A percentile compares a stretch with the other conserved stretches of the same genome.
Conservation (phyloP, 805 yeast genomes). For the Zygosaccharomyces pseudorouxii region DNA sequence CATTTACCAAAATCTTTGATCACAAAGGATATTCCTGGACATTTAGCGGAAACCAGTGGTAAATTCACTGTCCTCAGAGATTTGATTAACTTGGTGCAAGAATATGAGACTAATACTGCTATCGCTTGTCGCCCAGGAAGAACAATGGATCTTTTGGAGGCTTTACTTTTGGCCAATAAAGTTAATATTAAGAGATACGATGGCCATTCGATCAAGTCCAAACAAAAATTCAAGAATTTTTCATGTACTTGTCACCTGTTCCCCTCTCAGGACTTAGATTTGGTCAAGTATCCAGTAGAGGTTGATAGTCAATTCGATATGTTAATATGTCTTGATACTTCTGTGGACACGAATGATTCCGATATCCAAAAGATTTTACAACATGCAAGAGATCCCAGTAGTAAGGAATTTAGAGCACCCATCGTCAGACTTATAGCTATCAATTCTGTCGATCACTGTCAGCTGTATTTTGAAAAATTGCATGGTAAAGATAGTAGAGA, state of each 20-base stretch:
- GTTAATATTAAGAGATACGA: constrained; percentile 53
- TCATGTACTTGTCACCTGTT: constrained; percentile 42
- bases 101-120: constrained; percentile 51
- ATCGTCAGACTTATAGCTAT: constrained; percentile 67
- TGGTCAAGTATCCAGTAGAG: constrained; percentile 21
- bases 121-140: constrained; percentile 66
- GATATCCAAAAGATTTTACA: constrained; percentile 33
- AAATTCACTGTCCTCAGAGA: constrained; percentile 71
- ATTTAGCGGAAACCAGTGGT: constrained; percentile 75
- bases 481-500: constrained; percentile 34
- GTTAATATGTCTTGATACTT: constrained; percentile 59
- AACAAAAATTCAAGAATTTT: constrained; percentile 28
- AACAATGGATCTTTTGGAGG: constrained; percentile 68
- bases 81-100: constrained; percentile 52
- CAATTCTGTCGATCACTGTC: constrained; percentile 81
- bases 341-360: constrained; percentile 42
- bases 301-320: constrained; percentile 44
- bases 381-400: constrained; percentile 28
- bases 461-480: constrained; percentile 43
- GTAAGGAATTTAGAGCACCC: constrained; percentile 40
- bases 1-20: constrained; percentile 69
- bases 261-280: constrained; percentile 35
- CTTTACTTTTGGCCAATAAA: constrained; percentile 59
- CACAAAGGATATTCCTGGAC: constrained; percentile 63
- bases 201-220: constrained; percentile 54